Base-by-base conservation (phyloP, 371 early-diverging fungal genomes). In the Saksenaea vasiformis region DNA sequence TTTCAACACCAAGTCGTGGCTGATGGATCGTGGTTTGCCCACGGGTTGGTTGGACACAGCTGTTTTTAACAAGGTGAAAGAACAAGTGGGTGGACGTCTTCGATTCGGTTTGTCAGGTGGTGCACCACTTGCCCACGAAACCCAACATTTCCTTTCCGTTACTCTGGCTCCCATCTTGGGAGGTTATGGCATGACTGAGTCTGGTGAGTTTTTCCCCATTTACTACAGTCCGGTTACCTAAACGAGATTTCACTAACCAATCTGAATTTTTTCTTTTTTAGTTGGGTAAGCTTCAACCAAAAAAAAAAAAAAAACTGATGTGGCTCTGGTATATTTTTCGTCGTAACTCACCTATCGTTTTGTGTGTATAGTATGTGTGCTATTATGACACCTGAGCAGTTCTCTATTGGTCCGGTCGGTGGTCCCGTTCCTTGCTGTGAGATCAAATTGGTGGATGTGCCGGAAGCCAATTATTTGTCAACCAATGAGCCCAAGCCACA, bases 401-500 rank as follows among this genome's bases (percentile, higher is more conserved):
- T 82, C 57, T 66, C 64, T 53, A 73, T 79, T 71, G 79, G 85
- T 66, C 69, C 87, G 37, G 87, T 92, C 43, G 96, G 96, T 2
- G 75, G 87, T 5, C 93, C 95, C 24, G 73, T 89, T 8, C 87
- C 92, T 5, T 86, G 88, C 56, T 77, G 83, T 58, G 91, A 92
- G 66, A 77, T 93, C 69, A 95, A 94, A 78, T 86, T 97, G 13
- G 88, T 91, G 27, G 91, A 91, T 71, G 87, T 91, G n/a, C 84
- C 87, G 27, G 92, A 92, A 26, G 85, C 85, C 53, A 79, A 78
- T 36, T 93, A 93, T 78, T 74, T 66, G 71, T 73, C 89, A n/a
- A 83, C 69, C 34, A 85, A 90, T 71, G 71, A 64, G 35, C 87
- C 86, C 7, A 69, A 71, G 17, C 90, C 89, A 41, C 89, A 86